phyloP scores from a whole-genome alignment of 805 yeast species.

The Nakazawaea molendinolei region DNA sequence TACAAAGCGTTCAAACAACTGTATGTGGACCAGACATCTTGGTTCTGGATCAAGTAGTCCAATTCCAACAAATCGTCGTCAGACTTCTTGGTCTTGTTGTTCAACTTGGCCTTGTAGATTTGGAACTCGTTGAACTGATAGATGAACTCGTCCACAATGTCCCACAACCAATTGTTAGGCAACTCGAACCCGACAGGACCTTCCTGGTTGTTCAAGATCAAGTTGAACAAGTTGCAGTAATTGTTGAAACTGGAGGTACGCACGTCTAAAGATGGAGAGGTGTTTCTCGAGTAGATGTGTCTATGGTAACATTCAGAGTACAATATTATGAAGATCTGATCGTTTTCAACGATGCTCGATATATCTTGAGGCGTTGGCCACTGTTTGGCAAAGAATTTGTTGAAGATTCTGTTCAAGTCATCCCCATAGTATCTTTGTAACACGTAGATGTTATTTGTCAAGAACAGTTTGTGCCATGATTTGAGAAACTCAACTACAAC shows the following conservation, averaged over 20 bases:
- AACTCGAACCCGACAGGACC: slow-evolving; percentile 39
- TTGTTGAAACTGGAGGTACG: slow-evolving; percentile 41
- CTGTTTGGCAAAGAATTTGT: slow-evolving; percentile 31
- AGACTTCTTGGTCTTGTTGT: slow-evolving; percentile 22
- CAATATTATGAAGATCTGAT: slow-evolving; percentile 36
- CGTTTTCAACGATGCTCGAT: slow-evolving; percentile 35
- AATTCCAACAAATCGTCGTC: slow-evolving; percentile 26
- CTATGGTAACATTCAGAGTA: slow-evolving; percentile 46
- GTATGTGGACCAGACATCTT: slow-evolving; percentile 39
- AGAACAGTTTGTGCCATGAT: slow-evolving; percentile 33
- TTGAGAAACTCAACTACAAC: slow-evolving; percentile 35
- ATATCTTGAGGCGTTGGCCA: slow-evolving; percentile 44
- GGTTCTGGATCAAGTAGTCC: slow-evolving; percentile 29
- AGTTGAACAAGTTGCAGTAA: slow-evolving; percentile 41
- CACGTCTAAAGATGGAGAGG: slow-evolving; percentile 34
- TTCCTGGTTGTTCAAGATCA: slow-evolving; percentile 33
- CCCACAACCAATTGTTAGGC: slow-evolving; percentile 46
- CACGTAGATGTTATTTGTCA: slow-evolving; percentile 37
- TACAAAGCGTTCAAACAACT: slow-evolving; percentile 41
- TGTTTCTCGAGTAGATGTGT: slow-evolving; percentile 37
- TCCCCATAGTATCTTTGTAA: slow-evolving; percentile 38
- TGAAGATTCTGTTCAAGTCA: slow-evolving; percentile 38
- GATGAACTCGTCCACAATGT: slow-evolving; percentile 44
- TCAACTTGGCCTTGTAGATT: slow-evolving; percentile 30
- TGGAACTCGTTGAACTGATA: slow-evolving; percentile 43